These are phyloP conservation scores for Fusarium subglutinans DNA, from an alignment of 2,329 filamentous ascomycete genomes.

Conservation along the genomic window DNA sequence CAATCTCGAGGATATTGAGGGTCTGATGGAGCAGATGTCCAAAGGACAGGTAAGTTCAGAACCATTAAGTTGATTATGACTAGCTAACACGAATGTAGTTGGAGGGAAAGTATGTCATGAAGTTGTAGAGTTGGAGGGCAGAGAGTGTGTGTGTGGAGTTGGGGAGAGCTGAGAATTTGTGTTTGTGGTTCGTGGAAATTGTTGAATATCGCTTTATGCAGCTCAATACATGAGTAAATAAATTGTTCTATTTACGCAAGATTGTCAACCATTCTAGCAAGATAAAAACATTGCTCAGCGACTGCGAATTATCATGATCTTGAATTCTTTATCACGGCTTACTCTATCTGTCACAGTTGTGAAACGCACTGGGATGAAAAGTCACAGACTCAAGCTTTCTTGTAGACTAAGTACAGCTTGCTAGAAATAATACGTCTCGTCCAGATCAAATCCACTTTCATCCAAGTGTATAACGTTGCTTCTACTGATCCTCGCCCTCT, in stretches of 20 bases:
- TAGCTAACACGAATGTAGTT: background rate
- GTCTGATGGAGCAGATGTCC: slow-evolving; percentile 25
- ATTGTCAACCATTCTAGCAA: accelerated
- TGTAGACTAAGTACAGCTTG: background rate
- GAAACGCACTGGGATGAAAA: background rate
- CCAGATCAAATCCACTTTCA: accelerated
- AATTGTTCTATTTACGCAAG: accelerated
- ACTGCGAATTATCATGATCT: too few species aligned
- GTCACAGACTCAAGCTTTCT: background rate
- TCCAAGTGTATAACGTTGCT: accelerated
- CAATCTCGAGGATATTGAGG: slow-evolving; percentile 20
- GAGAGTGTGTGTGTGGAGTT: background rate
- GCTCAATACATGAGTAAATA: background rate
- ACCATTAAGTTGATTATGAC: accelerated
- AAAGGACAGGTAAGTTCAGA: slow-evolving; percentile 17
- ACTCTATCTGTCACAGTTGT: background rate
- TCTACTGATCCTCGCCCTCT: slow-evolving; percentile 4
- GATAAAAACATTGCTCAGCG: accelerated
- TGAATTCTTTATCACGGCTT: background rate
- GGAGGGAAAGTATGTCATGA: slow-evolving; percentile 32
- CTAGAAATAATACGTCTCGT: accelerated
- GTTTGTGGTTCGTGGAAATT: background rate
- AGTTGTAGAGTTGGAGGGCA: background rate
- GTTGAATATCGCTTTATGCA: too few species aligned
- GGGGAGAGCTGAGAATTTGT: background rate